These are phyloP conservation scores for Phanerochaete carnosa DNA, from an alignment of 768 basidiomycete species.

Conservation along the genomic window DNA sequence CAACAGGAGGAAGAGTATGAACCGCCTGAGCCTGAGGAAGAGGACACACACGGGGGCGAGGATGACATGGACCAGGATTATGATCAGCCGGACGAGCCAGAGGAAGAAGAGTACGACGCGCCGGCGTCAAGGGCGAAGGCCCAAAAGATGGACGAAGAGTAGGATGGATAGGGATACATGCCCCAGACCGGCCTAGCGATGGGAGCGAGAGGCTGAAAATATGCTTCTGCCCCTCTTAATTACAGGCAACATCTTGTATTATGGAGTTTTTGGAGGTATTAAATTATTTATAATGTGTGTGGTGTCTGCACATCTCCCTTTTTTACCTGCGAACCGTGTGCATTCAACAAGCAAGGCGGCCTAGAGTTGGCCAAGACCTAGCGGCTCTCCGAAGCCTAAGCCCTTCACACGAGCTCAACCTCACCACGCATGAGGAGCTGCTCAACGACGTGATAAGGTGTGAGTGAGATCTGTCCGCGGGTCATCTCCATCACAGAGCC, in stretches of 20 bases:
- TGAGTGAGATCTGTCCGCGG: slow-evolving; percentile 78
- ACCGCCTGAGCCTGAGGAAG: slow-evolving; percentile 21
- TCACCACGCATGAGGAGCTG: slow-evolving; percentile 68
- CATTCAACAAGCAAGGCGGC: too few species aligned
- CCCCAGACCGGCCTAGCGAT: neutral
- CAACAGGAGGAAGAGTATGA: neutral
- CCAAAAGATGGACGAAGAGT: slow-evolving; percentile 37
- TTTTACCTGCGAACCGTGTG: too few species aligned
- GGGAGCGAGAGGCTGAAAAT: neutral
- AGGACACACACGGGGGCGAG: slow-evolving; percentile 28
- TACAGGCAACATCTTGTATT: too few species aligned
- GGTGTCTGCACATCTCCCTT: neutral
- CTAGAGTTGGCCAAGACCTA: too few species aligned
- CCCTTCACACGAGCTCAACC: slow-evolving; percentile 65
- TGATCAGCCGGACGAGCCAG: slow-evolving; percentile 24
- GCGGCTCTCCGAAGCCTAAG: neutral
- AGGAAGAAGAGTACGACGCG: slow-evolving; percentile 31
- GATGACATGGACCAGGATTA: slow-evolving; percentile 26
- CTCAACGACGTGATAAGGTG: slow-evolving; percentile 75
- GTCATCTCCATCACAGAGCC: slow-evolving; percentile 71
- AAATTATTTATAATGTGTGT: neutral
- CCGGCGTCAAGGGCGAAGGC: slow-evolving; percentile 18
- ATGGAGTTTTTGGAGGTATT: neutral
- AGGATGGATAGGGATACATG: slow-evolving; percentile 23
- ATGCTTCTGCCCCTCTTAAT: too few species aligned